phyloP scores from a whole-genome alignment of 495 filamentous ascomycete genomes.

The Cudoniella acicularis region DNA sequence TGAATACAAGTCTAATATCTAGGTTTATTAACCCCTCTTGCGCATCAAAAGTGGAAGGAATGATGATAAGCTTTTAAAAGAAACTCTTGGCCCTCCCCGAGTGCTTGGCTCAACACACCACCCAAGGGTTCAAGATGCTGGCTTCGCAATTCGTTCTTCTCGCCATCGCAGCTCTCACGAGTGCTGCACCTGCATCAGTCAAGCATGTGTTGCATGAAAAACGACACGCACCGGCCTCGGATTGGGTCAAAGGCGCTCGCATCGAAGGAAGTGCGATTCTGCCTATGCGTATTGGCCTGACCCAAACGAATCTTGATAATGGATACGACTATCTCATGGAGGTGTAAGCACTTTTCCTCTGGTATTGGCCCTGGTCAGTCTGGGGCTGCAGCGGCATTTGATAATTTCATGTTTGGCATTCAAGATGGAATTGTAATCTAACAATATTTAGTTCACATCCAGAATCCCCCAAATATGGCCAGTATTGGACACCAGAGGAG shows the following conservation, averaged over 20 bases:
- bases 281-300: conserved; percentile 49
- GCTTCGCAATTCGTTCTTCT: background rate
- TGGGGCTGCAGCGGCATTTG: no score
- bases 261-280: conserved; percentile 27
- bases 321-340: conserved; percentile 51
- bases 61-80: background rate
- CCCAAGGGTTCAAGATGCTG: background rate
- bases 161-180: conserved; percentile 28
- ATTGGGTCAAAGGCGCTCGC: conserved; percentile 25
- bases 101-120: background rate
- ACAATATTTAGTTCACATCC: conserved; percentile 15
- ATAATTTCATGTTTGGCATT: no score
- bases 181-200: conserved; percentile 31
- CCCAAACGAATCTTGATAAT: conserved; percentile 45
- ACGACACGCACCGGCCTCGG: conserved; percentile 23
- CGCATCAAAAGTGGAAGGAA: no score
- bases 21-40: background rate
- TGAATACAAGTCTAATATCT: background rate
- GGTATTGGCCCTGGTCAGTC: no score
- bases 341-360: conserved; percentile 41
- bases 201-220: conserved; percentile 43
- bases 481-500: conserved; percentile 20
- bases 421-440: background rate
- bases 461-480: conserved; percentile 18
- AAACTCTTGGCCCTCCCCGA: background rate